Percentiles rank a stretch among this genome's conserved stretches.
Conservation (phyloP, 2,329 filamentous ascomycete species). For the Curvularia lunata region DNA sequence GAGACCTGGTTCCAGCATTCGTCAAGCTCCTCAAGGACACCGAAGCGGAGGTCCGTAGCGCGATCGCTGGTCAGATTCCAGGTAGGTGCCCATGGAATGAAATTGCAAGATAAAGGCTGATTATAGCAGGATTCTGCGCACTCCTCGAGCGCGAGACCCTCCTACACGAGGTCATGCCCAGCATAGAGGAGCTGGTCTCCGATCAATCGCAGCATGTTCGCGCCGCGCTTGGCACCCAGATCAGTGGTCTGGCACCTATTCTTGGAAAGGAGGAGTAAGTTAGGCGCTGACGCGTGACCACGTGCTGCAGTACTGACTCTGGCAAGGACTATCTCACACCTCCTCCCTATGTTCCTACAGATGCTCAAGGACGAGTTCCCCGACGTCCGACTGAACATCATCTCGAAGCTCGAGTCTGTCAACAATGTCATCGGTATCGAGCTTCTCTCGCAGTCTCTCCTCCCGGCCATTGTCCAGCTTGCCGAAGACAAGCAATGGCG, state of each 20-base stretch:
- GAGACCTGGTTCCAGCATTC: slow-evolving; percentile 94
- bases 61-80: slow-evolving; percentile 96
- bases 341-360: slow-evolving; percentile 97
- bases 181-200: slow-evolving; percentile 92
- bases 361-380: slow-evolving; percentile 99
- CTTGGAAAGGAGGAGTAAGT: slow-evolving; percentile 95
- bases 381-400: slow-evolving; percentile 97
- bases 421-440: slow-evolving; percentile 99
- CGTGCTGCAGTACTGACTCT: slow-evolving; percentile 29
- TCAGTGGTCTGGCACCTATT: slow-evolving; percentile 94
- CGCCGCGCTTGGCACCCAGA: slow-evolving; percentile 92
- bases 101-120: slow-evolving; percentile 34
- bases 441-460: slow-evolving; percentile 90
- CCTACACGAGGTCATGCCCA: slow-evolving; percentile 94
- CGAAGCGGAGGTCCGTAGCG: slow-evolving; percentile 95
- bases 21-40: slow-evolving; percentile 98
- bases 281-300: slow-evolving; percentile 26
- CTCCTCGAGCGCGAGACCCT: slow-evolving; percentile 86
- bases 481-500: slow-evolving; percentile 99
- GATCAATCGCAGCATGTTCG: slow-evolving; percentile 97
- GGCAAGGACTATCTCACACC: slow-evolving; percentile 85
- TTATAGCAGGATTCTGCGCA: slow-evolving; percentile 77
- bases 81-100: slow-evolving; percentile 53
- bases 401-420: slow-evolving; percentile 98
- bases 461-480: slow-evolving; percentile 95